Base-by-base conservation (phyloP, 345 rosid species). In the Lepidium africanum region DNA sequence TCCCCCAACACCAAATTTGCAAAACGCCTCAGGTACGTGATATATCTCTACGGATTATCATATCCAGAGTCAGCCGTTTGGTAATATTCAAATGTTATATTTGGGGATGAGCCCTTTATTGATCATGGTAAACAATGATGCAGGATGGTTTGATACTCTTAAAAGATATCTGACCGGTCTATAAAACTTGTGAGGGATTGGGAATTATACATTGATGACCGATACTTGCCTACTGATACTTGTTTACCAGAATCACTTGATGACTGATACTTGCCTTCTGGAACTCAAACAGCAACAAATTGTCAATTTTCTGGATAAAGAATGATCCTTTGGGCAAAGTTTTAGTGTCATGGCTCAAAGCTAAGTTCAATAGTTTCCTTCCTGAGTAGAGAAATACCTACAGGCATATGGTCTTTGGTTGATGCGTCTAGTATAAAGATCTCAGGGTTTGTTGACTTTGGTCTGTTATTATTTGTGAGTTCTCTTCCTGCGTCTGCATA, bases 61-160 rank as follows among this genome's bases (percentile, higher is more conserved):
- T 47, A 43, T 42, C 41, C 40, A 40, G 32, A 42, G 21, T 73
- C 67, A 30, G 2, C 51, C 63, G 35, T 50, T 67, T 67, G 73
- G 73, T 67, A 54, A 74, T 43, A 42, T 51, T 59, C 72, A 73
- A 67, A 67, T 73, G 77, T 52, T 65, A 65, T 66, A 50, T 59
- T 41, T n/a, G 35, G 61, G 49, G 63, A 42, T 73, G 25, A 62
- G 3, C 54, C 16, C 6, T 54, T 47, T 53, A 59, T 67, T 67
- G 63, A 74, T 74, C 27, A 7, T 60, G 68, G 19, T 74, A 65
- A 63, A 67, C 59, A 70, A 70, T 74, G 73, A 53, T 74, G 77
- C 77, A 74, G 77, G 77, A 74, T 59, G 14, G 6, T 52, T 50
- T 51, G 71, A 67, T 73, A 65, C 54, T 65, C 30, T 47, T 71